Evolutionary conservation across 2,329 filamentous ascomycete species (phyloP).

Genomic region (Colletotrichum chlorophyti): DNA sequence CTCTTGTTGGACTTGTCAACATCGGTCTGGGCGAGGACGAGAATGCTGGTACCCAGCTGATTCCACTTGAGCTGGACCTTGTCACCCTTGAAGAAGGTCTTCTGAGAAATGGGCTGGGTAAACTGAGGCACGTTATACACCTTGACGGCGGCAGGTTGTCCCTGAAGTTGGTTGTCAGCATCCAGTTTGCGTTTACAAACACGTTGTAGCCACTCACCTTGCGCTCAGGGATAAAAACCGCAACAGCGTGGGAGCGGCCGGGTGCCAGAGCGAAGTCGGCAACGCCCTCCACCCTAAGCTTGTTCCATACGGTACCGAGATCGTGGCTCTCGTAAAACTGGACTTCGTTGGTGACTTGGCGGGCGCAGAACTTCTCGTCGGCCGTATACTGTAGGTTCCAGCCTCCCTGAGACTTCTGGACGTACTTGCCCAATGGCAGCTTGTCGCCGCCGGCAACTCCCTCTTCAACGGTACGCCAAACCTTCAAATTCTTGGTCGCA

Average conservation of each 20-base stretch:
- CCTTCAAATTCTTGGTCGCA: constrained; percentile 94
- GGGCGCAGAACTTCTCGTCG: constrained; percentile 93
- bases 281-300: constrained; percentile 90
- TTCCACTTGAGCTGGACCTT: constrained; percentile 99
- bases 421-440: constrained; percentile 83
- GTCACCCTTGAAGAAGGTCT: constrained; percentile 99
- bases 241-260: constrained; percentile 88
- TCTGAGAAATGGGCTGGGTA: constrained; percentile 83
- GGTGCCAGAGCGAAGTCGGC: constrained; percentile 88
- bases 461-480: constrained; percentile 87
- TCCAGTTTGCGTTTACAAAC: not conserved
- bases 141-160: constrained; percentile 91
- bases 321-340: constrained; percentile 95
- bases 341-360: constrained; percentile 94
- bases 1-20: constrained; percentile 99
- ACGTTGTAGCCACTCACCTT: constrained; percentile 68
- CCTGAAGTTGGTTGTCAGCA: constrained; percentile 55
- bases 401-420: constrained; percentile 93
- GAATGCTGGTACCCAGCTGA: constrained; percentile 83
- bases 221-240: constrained; percentile 93
- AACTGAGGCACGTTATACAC: constrained; percentile 95
- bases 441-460: constrained; percentile 67
- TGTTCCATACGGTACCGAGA: constrained; percentile 89
- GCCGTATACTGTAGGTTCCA: constrained; percentile 98
- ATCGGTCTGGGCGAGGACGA: constrained; percentile 96